Evolutionary conservation across 176 grass and related monocot genomes (phyloP).

Genomic region (Oryza glaberrima): DNA sequence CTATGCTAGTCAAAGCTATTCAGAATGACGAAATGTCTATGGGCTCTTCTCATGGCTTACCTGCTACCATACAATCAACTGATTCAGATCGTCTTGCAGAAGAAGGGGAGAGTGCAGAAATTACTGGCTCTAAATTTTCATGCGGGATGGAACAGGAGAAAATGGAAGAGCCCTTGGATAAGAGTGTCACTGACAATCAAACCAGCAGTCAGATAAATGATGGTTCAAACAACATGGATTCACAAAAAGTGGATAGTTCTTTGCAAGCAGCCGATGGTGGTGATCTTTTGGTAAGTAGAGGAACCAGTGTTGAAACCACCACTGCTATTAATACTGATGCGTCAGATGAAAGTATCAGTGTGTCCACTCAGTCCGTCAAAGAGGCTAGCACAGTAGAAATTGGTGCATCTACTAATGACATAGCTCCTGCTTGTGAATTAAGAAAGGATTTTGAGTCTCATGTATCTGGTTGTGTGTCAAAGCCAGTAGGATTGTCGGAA

Average conservation of each 20-base stretch:
- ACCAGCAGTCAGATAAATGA: conserved; percentile 21
- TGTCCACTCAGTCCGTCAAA: conserved; percentile 11
- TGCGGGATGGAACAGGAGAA: conserved; percentile 23
- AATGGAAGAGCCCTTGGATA: conserved; percentile 7
- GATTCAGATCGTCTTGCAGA: conserved; percentile 21
- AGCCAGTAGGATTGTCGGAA: conserved; percentile 17
- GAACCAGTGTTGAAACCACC: conserved; percentile 1
- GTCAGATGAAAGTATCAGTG: conserved; percentile 20
- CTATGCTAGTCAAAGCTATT: background rate
- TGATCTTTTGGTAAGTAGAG: conserved; percentile 13
- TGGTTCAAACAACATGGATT: conserved; percentile 4
- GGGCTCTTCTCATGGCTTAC: conserved; percentile 12
- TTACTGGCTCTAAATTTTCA: conserved; percentile 10
- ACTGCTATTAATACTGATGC: conserved; percentile 36
- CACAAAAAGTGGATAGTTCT: conserved; percentile 37
- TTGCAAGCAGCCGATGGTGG: conserved; percentile 19
- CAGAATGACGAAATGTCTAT: background rate
- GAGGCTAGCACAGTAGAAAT: conserved; percentile 15
- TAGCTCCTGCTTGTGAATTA: conserved; percentile 24
- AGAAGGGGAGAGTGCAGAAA: conserved; percentile 16
- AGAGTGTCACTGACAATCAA: conserved; percentile 11
- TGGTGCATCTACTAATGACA: background rate
- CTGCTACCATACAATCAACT: conserved; percentile 29
- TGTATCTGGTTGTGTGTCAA: conserved; percentile 23
- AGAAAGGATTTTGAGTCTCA: conserved; percentile 18